These are phyloP conservation scores for Penicillium fuscoglaucum DNA, from an alignment of 2,329 filamentous ascomycete species.

Conservation along the genomic window DNA sequence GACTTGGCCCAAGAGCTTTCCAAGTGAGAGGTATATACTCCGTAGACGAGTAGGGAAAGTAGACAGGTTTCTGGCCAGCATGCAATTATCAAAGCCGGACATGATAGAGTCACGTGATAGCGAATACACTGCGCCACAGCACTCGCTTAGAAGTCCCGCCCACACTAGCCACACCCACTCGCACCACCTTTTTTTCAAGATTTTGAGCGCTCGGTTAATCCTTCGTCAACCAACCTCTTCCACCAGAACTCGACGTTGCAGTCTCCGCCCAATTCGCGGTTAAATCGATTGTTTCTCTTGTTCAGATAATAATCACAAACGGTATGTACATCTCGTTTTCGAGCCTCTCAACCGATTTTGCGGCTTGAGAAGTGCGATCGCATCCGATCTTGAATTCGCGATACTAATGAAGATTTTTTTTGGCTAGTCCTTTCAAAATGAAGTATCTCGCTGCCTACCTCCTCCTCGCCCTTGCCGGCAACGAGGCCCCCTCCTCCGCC, in stretches of 20 bases:
- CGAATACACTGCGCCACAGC: conserved; percentile 27
- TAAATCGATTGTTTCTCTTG: conserved; percentile 94
- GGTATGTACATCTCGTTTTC: conserved; percentile 25
- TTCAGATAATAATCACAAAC: conserved; percentile 41
- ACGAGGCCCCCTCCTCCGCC: conserved; percentile 76
- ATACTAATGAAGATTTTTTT: conserved; percentile 23
- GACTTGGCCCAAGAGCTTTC: conserved; percentile 4
- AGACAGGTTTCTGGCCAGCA: conserved; percentile 12
- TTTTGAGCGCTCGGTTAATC: conserved; percentile 29
- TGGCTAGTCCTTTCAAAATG: conserved; percentile 67
- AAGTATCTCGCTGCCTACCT: conserved; percentile 99
- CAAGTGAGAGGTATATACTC: neutral
- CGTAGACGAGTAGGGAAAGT: conserved; percentile 2
- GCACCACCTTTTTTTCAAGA: conserved; percentile 42
- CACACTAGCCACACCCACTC: conserved; percentile 39
- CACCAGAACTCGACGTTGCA: conserved; percentile 90
- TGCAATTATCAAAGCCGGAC: conserved; percentile 17
- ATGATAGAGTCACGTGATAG: conserved; percentile 30
- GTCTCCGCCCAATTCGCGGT: conserved; percentile 97
- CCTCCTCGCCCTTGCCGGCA: conserved; percentile 91
- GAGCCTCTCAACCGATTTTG: neutral
- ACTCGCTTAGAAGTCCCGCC: conserved; percentile 40
- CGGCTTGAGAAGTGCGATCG: conserved; percentile 2
- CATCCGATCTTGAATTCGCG: conserved; percentile 13
- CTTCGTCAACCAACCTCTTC: conserved; percentile 36